phyloP scores from a whole-genome alignment of 768 basidiomycete species.

The Mycena filopes region DNA sequence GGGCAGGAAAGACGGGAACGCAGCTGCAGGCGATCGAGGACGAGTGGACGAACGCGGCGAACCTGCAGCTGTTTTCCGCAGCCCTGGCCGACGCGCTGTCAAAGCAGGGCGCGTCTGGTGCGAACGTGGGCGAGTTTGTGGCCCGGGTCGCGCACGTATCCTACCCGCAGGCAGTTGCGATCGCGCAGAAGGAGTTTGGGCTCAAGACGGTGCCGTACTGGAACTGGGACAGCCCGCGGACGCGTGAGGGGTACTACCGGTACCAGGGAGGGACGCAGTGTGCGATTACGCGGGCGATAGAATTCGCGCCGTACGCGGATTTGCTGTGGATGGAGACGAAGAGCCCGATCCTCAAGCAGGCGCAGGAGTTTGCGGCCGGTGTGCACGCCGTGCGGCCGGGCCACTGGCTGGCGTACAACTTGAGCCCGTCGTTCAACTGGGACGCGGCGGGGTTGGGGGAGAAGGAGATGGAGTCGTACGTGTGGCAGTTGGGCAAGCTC shows the following conservation, averaged over 20 bases:
- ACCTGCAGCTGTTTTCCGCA: conserved; percentile 81
- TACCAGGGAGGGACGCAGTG: conserved; percentile 98
- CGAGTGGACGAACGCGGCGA: conserved; percentile 82
- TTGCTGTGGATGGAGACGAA: conserved; percentile 98
- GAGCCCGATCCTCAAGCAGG: conserved; percentile 91
- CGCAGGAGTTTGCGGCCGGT: conserved; percentile 90
- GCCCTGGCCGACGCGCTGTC: conserved; percentile 74
- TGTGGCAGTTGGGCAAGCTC: conserved; percentile 94
- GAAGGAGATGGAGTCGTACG: conserved; percentile 86
- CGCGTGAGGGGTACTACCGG: conserved; percentile 96
- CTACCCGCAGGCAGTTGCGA: conserved; percentile 71
- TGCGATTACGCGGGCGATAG: conserved; percentile 90
- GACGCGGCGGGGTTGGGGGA: conserved; percentile 91
- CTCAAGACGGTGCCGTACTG: conserved; percentile 83
- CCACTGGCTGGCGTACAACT: conserved; percentile 97
- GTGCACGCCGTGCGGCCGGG: conserved; percentile 85
- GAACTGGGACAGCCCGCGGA: conserved; percentile 95
- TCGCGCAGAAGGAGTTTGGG: conserved; percentile 85
- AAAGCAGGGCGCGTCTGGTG: conserved; percentile 63
- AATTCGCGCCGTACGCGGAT: conserved; percentile 95
- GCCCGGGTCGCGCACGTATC: conserved; percentile 74
- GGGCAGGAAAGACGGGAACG: conserved; percentile 80
- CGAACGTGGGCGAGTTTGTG: conserved; percentile 69
- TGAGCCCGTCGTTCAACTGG: conserved; percentile 95
- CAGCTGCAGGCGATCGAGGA: conserved; percentile 91